A percentile compares a stretch with the other conserved stretches of the same genome.
phyloP scores from a whole-genome alignment of 2,329 filamentous ascomycete genomes.

The Domatiomyces globalis region DNA sequence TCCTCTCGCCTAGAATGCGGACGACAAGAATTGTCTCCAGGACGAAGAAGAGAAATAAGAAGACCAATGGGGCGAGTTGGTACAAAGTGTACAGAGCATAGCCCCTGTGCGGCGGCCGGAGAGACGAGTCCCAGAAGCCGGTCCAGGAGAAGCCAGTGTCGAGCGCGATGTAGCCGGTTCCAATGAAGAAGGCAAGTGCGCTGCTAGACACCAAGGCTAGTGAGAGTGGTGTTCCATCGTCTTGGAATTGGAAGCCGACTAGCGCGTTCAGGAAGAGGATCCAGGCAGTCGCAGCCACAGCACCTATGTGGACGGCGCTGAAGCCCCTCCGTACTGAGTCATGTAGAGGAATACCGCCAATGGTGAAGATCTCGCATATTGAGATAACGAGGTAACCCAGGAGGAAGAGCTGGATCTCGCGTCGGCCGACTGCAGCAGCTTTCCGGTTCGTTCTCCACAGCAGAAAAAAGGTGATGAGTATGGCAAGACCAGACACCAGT shows the following conservation, averaged over 20 bases:
- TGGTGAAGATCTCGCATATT: conserved; percentile 92
- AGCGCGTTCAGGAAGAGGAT: conserved; percentile 81
- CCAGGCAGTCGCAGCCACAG: conserved; percentile 80
- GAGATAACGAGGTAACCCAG: conserved; percentile 71
- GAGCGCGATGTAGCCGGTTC: conserved; percentile 87
- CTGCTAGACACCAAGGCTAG: conserved; percentile 61
- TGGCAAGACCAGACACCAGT: conserved; percentile 62
- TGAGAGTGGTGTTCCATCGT: conserved; percentile 81
- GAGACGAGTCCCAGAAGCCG: conserved; percentile 53
- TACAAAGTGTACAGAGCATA: conserved; percentile 91
- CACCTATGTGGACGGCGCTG: conserved; percentile 75
- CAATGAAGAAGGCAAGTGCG: conserved; percentile 59
- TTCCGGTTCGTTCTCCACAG: conserved; percentile 75
- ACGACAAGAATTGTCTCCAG: conserved; percentile 75
- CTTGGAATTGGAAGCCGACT: conserved; percentile 83
- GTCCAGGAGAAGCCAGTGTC: conserved; percentile 87
- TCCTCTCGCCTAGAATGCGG: conserved; percentile 68
- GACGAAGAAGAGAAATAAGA: conserved; percentile 74
- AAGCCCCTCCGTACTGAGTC: conserved; percentile 62
- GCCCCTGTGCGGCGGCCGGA: conserved; percentile 48
- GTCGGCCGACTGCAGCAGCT: conserved; percentile 81
- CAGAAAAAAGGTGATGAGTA: conserved; percentile 52
- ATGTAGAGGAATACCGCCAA: conserved; percentile 72
- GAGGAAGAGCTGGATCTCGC: conserved; percentile 94
- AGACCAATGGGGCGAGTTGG: conserved; percentile 74